Base-by-base conservation (phyloP, 805 yeast species). In the Wickerhamiella alocasiicola region DNA sequence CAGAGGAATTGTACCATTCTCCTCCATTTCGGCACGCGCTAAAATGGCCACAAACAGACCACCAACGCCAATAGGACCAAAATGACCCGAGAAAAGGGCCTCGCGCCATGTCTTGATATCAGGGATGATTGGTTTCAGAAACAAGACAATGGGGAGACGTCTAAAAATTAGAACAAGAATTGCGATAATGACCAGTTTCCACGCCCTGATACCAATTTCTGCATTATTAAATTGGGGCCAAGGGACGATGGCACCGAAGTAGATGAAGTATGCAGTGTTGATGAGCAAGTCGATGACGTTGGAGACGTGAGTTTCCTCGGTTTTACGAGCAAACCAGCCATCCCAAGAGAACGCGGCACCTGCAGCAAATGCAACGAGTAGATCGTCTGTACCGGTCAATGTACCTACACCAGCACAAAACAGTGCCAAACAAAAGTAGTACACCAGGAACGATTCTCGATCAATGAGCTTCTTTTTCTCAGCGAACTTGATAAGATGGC, bases 11-110 rank as follows among this genome's bases (percentile, higher is more conserved):
- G 81, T 74, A 29, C 70, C 71, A 4, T 55, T 62, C 17, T 70
- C 64, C 54, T 82, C 93, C 40, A 81, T 61, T 46, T 77, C 80
- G 7, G 75, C 72, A 46, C 88, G 71, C 0, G 94, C 83, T 46
- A 84, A 64, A 37, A 85, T 76, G 5, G 82, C 77, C 31, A 91
- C 88, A 59, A 81, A 84, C 6, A 85, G 67, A 1, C 94, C 94
- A 44, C 95, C 95, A 17, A 85, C 95, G 36, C 96, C 96, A 54
- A 87, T 82, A 2, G 96, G 95, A 13, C 96, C 96, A 59, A 87
- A 85, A 62, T 85, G 95, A 16, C 95, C 95, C 57, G 93, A 83
- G 59, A 87, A 87, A 3, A 85, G 56, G 0, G 95, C 95, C 58
- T 85, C 96, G 57, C 94, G 74, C 94, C 95, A 85, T 9, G 83